Conservation (phyloP, 148 eudicot species). For the Salicornia ramosissima region DNA sequence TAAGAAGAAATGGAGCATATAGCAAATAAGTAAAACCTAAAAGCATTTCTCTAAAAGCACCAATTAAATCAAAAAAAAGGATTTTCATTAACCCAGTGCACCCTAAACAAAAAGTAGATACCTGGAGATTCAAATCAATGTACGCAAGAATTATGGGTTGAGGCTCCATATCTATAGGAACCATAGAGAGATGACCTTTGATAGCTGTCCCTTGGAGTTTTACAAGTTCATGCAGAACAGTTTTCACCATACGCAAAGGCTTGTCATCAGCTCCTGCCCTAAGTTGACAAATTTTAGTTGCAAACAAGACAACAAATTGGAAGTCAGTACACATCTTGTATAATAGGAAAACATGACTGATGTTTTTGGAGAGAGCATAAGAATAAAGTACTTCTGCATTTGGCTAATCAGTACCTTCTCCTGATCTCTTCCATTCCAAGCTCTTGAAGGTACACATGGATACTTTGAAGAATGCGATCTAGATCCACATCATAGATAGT, state of each 20-base stretch:
- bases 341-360: slow-evolving; percentile 7
- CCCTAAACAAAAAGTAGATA: too few species aligned
- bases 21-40: too few species aligned
- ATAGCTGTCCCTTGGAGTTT: slow-evolving; percentile 97
- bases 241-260: slow-evolving; percentile 97
- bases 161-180: slow-evolving; percentile 93
- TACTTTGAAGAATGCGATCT: slow-evolving; percentile 91
- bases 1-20: too few species aligned
- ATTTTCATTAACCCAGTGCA: too few species aligned
- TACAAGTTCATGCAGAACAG: slow-evolving; percentile 96
- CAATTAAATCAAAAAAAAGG: too few species aligned
- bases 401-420: slow-evolving; percentile 56
- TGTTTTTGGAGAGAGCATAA: neutral
- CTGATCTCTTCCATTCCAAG: slow-evolving; percentile 99
- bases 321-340: slow-evolving; percentile 5
- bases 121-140: slow-evolving; percentile 98
- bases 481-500: slow-evolving; percentile 92
- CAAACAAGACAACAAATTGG: neutral
- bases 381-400: neutral
- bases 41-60: too few species aligned
- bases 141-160: slow-evolving; percentile 98
- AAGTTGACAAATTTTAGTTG: neutral
- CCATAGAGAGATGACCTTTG: slow-evolving; percentile 95
- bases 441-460: slow-evolving; percentile 91
- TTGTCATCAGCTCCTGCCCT: slow-evolving; percentile 99